Conservation (phyloP, 2,329 filamentous ascomycete genomes). For the Botrytis porri region DNA sequence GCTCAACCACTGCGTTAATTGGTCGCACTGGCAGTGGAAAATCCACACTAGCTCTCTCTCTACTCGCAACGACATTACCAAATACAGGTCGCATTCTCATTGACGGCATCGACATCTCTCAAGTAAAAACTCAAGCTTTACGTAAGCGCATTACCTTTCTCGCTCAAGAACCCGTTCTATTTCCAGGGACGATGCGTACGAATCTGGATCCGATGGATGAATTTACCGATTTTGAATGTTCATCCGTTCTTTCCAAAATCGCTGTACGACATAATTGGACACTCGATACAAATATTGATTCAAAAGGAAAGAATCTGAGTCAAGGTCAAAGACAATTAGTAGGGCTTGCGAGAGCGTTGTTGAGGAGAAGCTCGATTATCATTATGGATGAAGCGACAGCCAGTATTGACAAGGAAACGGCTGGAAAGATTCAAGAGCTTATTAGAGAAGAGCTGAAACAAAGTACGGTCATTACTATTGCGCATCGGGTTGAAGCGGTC, state of each 20-base stretch:
- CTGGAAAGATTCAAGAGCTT: conserved; percentile 51
- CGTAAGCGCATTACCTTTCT: conserved; percentile 64
- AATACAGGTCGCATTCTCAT: conserved; percentile 55
- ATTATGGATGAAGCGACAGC: conserved; percentile 67
- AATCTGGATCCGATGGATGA: conserved; percentile 62
- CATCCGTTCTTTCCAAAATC: conserved; percentile 51
- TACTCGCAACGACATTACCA: conserved; percentile 56
- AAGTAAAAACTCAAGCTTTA: conserved; percentile 56
- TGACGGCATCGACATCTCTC: conserved; percentile 58
- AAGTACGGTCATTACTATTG: conserved; percentile 63
- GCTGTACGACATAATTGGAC: conserved; percentile 55
- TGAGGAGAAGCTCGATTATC: conserved; percentile 58
- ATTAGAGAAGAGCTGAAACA: conserved; percentile 54
- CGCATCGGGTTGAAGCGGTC: conserved; percentile 62
- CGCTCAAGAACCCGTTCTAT: conserved; percentile 64
- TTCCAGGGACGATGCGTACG: conserved; percentile 57
- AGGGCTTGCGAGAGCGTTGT: conserved; percentile 59
- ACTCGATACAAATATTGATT: conserved; percentile 54
- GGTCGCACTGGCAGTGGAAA: conserved; percentile 83
- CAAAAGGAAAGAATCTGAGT: conserved; percentile 58
- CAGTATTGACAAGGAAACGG: conserved; percentile 61
- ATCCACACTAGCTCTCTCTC: conserved; percentile 65
- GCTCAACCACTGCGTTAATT: conserved; percentile 74
- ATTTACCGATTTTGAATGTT: conserved; percentile 54
- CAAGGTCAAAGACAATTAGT: conserved; percentile 66